phyloP scores from a whole-genome alignment of 2,329 filamentous ascomycete genomes.

The Neurospora crassa region DNA sequence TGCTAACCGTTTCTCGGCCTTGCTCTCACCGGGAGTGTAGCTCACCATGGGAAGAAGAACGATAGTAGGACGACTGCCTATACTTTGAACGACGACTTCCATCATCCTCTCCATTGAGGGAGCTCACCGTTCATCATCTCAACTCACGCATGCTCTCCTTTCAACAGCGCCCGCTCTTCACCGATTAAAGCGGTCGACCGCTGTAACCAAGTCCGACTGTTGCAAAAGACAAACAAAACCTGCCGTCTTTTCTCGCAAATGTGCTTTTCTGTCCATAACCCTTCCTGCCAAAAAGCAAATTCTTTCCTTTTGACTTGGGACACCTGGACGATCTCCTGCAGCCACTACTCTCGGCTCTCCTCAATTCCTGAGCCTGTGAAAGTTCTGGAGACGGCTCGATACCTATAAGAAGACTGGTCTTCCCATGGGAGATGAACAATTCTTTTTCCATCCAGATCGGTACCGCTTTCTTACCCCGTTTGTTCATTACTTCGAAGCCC shows the following conservation, averaged over 20 bases:
- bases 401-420: background rate
- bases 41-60: background rate
- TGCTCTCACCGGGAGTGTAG: background rate
- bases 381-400: background rate
- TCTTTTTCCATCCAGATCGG: background rate
- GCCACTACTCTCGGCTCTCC: background rate
- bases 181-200: rapidly evolving
- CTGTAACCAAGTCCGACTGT: background rate
- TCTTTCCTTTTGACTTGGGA: background rate
- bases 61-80: background rate
- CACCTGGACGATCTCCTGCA: background rate
- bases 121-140: background rate
- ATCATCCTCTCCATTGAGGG: background rate
- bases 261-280: background rate
- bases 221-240: background rate
- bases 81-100: too few relatives aligned
- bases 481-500: too few relatives aligned
- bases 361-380: background rate
- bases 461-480: background rate
- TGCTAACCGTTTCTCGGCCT: background rate
- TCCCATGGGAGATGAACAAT: background rate
- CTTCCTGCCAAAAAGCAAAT: background rate
- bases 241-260: background rate
- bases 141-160: background rate
- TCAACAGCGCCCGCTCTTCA: background rate